phyloP scores from a whole-genome alignment of 2,329 filamentous ascomycete genomes.

The Clonostachys chloroleuca region DNA sequence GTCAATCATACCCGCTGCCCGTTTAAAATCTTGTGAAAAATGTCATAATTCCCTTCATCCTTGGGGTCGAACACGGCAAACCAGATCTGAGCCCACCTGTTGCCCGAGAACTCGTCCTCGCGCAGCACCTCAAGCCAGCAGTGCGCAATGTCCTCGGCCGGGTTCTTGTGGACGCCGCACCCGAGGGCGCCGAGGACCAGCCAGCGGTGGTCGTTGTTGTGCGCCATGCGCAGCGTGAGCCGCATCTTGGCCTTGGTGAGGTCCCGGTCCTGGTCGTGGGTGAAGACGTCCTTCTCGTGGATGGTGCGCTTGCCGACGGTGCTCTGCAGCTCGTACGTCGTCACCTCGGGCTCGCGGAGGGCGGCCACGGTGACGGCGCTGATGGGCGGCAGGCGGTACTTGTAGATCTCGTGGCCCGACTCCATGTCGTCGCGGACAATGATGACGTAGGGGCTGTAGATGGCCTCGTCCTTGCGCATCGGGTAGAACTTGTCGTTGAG shows the following conservation, averaged over 20 bases:
- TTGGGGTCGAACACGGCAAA: conserved; percentile 56
- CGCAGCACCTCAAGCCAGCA: conserved; percentile 58
- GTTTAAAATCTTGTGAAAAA: conserved; percentile 40
- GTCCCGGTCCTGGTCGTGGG: conserved; percentile 34
- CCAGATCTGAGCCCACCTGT: conserved; percentile 59
- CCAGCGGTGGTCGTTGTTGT: conserved; percentile 45
- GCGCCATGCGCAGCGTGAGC: conserved; percentile 54
- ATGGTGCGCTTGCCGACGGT: conserved; percentile 6
- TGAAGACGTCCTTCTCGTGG: conserved; percentile 28
- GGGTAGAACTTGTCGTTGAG: conserved; percentile 48
- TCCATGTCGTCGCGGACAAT: conserved; percentile 48
- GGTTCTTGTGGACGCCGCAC: conserved; percentile 64
- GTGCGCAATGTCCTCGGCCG: conserved; percentile 52
- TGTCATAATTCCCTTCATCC: conserved; percentile 42
- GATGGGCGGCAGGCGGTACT: conserved; percentile 40
- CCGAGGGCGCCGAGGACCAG: conserved; percentile 66
- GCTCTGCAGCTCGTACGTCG: conserved; percentile 3
- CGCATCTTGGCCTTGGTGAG: conserved; percentile 61
- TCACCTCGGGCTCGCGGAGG: conserved; percentile 31
- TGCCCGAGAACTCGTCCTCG: conserved; percentile 57
- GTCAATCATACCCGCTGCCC: conserved; percentile 18
- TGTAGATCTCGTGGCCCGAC: conserved; percentile 39
- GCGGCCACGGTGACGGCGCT: conserved; percentile 60
- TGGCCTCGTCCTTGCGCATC: conserved; percentile 37
- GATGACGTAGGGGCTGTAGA: conserved; percentile 58